Percentiles rank a stretch among this genome's conserved stretches.
phyloP scores from a whole-genome alignment of 2,329 filamentous ascomycete species.

The Xylariales sp. region DNA sequence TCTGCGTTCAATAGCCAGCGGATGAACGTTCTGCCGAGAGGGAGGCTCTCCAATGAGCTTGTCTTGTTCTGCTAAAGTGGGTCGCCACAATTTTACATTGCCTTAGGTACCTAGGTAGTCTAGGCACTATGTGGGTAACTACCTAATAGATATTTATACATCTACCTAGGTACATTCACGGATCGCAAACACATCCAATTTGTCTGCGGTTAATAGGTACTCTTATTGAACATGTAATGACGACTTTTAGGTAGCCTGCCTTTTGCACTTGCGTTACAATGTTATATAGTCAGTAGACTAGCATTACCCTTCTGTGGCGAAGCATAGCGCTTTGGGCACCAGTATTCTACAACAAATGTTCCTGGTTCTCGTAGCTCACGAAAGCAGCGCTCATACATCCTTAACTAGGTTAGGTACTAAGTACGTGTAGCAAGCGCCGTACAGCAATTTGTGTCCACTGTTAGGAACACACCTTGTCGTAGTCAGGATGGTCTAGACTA shows the following conservation, averaged over 20 bases:
- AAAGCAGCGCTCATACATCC: not conserved
- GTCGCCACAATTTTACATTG: slow-evolving; percentile 5
- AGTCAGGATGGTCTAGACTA: not conserved
- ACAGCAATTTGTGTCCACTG: not conserved
- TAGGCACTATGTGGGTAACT: too few relatives aligned
- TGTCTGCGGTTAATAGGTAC: too few relatives aligned
- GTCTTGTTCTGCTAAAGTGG: slow-evolving; percentile 9
- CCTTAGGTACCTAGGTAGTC: not conserved
- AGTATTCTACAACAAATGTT: not conserved
- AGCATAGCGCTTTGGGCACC: not conserved
- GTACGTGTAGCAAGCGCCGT: not conserved
- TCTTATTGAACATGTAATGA: too few relatives aligned
- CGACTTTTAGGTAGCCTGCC: too few relatives aligned
- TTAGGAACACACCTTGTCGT: not conserved
- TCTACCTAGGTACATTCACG: not conserved
- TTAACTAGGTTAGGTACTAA: not conserved
- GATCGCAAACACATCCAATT: too few relatives aligned
- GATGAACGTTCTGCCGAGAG: slow-evolving; percentile 36
- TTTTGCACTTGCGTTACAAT: not conserved
- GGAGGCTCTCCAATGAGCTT: slow-evolving; percentile 19
- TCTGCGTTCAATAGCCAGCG: slow-evolving; percentile 38
- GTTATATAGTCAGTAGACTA: not conserved
- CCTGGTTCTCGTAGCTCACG: not conserved
- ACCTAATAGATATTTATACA: not conserved
- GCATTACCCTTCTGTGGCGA: not conserved